Evolutionary conservation across 2,329 filamentous ascomycete species (phyloP), one percentile per base, ranked within the genome.

Genomic region (Gaeumannomyces sp.): DNA sequence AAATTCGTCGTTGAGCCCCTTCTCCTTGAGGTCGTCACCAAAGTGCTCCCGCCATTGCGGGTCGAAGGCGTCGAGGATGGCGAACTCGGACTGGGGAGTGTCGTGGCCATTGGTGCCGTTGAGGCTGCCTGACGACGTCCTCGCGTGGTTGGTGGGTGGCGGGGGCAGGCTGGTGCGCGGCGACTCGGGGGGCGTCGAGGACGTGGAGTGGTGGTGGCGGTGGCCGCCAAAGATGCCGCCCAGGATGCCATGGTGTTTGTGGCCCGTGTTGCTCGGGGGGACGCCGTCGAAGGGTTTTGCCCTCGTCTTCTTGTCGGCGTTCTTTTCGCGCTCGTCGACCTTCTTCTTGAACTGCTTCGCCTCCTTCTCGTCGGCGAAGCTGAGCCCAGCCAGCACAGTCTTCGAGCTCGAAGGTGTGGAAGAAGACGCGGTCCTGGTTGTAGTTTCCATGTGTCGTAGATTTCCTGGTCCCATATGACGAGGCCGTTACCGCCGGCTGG

Each of bases 311-410:
- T 96, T 96, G 79, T 89, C 94, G 57, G 93, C 94, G 29, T 94
- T 93, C 85, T 96, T 97, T 79, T 98, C 93, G 69, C 93, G 85
- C 74, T 97, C 93, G 71, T 95, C 89, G 85, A 99, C 91, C 82
- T 97, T 98, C 84, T 97, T 97, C 77, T 93, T 89, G 79, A 99
- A 98, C 66, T 92, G 91, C 78, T 92, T 96, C 45, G 95, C 95
- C 79, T 99, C 95, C 78, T 97, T 98, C 80, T 98, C 95, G 76
- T 98, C 95, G 67, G 90, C 88, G 73, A 99, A 99, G 29, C 92
- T 97, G 66, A 99, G 80, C 0, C 89, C 95, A 7, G 93, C 95
- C 67, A 96, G 80, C n/a, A 72, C 93, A 98, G 68, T 96, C 88
- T 45, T 98, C 93, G 65, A 97, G 85, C 79, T 99, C 95, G 75